phyloP scores from a whole-genome alignment of 202 grass and related monocot genomes.

The Dendrocalamus latiflorus region DNA sequence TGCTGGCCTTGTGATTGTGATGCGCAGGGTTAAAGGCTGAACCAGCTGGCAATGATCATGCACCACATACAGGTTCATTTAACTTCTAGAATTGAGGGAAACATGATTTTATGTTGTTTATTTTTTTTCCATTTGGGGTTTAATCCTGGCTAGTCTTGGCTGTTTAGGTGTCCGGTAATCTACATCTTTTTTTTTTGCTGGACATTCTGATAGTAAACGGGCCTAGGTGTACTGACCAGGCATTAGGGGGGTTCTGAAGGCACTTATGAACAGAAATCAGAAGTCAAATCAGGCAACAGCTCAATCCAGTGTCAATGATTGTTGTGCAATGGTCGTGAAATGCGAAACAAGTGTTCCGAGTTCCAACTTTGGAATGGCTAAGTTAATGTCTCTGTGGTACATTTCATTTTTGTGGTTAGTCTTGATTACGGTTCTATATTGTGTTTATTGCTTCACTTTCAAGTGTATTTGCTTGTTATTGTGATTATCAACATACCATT shows the following conservation, averaged over 20 bases:
- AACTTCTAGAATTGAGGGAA: background rate
- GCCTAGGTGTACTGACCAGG: background rate
- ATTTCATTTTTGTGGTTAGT: background rate
- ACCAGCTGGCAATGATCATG: too few relatives aligned
- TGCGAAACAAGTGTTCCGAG: background rate
- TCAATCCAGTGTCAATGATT: background rate
- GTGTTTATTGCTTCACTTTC: background rate
- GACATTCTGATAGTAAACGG: background rate
- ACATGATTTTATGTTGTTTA: background rate
- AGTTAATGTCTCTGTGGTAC: background rate
- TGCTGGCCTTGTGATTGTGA: background rate
- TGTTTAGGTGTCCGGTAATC: background rate
- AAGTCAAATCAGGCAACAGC: background rate
- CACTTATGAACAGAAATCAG: background rate
- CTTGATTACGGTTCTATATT: background rate
- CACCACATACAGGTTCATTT: background rate
- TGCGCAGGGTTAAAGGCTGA: too few relatives aligned
- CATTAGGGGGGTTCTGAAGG: background rate
- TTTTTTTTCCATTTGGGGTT: background rate
- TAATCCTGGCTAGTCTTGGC: background rate
- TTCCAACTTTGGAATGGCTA: background rate
- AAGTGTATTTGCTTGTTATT: background rate
- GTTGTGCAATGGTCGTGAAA: background rate
- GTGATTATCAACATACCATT: background rate
- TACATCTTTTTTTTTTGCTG: background rate